Percentiles rank a stretch among this genome's conserved stretches.
phyloP scores from a whole-genome alignment of 345 rosid genomes.

The Populus davidiana region DNA sequence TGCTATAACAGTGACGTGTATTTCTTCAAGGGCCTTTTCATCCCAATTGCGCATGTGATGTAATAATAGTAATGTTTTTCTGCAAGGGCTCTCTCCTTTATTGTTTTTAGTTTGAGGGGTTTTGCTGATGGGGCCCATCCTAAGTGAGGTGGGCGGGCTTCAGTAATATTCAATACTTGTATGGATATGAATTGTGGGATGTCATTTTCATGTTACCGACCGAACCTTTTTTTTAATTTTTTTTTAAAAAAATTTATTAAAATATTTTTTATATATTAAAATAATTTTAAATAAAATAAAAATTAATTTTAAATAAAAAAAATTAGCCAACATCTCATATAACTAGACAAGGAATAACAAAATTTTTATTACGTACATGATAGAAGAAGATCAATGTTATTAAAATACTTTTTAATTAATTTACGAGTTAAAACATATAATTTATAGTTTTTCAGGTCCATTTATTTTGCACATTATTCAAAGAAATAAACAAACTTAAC shows the following conservation, averaged over 20 bases:
- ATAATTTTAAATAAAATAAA: no score
- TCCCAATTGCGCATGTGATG: not conserved
- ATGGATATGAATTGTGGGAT: not conserved
- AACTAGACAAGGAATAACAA: not conserved
- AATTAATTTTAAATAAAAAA: no score
- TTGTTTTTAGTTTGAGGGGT: not conserved
- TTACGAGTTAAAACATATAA: no score
- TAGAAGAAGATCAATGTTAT: not conserved
- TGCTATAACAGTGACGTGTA: constrained; percentile 1
- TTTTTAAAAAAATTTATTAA: no score
- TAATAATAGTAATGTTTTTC: not conserved
- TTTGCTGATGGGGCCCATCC: not conserved
- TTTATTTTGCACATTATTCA: no score
- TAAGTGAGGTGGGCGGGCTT: not conserved
- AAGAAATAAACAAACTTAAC: no score
- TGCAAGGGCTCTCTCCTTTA: not conserved
- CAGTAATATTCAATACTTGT: not conserved
- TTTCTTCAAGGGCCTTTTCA: not conserved
- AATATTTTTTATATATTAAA: no score
- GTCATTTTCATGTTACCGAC: constrained; percentile 10
- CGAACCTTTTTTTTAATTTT: not conserved
- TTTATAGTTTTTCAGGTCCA: no score
- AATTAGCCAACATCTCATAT: no score
- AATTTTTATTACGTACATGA: not conserved
- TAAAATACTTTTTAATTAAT: no score